Evolutionary conservation across 1,139 yeast species (phyloP), one percentile per base, ranked within the genome.

Genomic region (Candida neerlandica): DNA sequence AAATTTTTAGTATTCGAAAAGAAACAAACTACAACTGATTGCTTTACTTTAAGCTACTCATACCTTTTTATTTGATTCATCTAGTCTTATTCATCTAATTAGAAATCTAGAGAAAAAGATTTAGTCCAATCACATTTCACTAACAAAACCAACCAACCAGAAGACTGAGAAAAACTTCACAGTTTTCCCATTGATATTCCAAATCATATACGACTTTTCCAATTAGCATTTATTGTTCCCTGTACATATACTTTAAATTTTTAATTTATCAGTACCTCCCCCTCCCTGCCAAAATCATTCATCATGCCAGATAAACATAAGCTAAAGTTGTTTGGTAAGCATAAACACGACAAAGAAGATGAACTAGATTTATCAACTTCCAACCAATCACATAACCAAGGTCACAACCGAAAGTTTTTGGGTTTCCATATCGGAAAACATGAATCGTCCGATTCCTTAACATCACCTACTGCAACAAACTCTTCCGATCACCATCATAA

Each of bases 241-340:
- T 37, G 27, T 21, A 18, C 14, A 10, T 43, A 41, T 34, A 21
- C 23, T 21, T 21, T 6, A 21, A 21, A 4, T 21, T 21, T 21
- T 21, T n/a, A n/a, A n/a, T 14, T 15, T 14, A 32, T 14, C 14
- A 32, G 18, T 32, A n/a, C 12, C 14, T 4, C 33, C 33, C 30
- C 33, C 33, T 11, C 5, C 33, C 33, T 29, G 11, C 30, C 19
- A 40, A 37, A 15, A 38, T 26, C 32, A n/a, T 21, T 23, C 32
- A 41, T n/a, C 44, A 75, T 76, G 81, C 80, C 80, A 40, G 81
- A 76, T 55, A 73, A 71, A 65, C 80, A 73, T 60, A 75, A 73
- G 56, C 65, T 73, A 59, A 74, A 75, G 64, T 62, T 76, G 46
- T 71, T 73, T 52, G 58, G 63, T 43, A 69, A 66, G 53, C 70